Conservation (phyloP, 345 rosid species). For the Moricandia arvensis region DNA sequence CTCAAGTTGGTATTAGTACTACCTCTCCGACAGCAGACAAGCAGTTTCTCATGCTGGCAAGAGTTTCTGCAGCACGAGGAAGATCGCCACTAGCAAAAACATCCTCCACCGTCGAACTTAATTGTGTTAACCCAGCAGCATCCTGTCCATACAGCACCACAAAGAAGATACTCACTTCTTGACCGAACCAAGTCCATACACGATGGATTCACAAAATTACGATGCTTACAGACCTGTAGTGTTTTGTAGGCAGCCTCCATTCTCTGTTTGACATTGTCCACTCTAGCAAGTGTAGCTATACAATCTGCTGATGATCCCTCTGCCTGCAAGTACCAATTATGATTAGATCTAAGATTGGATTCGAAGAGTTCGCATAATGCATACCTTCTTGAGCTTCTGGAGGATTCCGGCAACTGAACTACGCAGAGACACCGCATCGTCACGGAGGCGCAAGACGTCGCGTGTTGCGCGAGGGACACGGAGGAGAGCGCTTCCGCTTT, state of each 20-base stretch:
- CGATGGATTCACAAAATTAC: background rate
- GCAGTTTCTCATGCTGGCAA: constrained; percentile 99
- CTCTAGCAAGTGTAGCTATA: constrained; percentile 87
- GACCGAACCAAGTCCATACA: background rate
- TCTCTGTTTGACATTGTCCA: constrained; percentile 93
- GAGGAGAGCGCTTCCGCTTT: constrained; percentile 77
- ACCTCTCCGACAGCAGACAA: constrained; percentile 99
- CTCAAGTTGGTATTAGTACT: constrained; percentile 8
- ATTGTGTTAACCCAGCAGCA: constrained; percentile 95
- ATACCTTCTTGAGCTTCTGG: constrained; percentile 87
- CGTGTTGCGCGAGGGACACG: constrained; percentile 97
- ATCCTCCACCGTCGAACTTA: constrained; percentile 96
- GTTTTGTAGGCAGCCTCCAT: constrained; percentile 97
- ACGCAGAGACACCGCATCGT: constrained; percentile 88
- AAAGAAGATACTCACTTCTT: background rate
- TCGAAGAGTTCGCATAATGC: constrained; percentile 4
- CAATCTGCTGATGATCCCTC: constrained; percentile 96
- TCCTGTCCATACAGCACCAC: constrained; percentile 48
- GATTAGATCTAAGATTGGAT: constrained; percentile 22
- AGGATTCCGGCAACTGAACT: constrained; percentile 73
- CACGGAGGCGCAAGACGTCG: constrained; percentile 88
- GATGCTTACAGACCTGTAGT: constrained; percentile 55
- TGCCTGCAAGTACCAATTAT: constrained; percentile 50
- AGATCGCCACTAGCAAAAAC: constrained; percentile 97
- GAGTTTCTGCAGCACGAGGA: constrained; percentile 97